Base-by-base conservation (phyloP, 768 basidiomycete species). In the Dictyophora rubrovolvata region DNA sequence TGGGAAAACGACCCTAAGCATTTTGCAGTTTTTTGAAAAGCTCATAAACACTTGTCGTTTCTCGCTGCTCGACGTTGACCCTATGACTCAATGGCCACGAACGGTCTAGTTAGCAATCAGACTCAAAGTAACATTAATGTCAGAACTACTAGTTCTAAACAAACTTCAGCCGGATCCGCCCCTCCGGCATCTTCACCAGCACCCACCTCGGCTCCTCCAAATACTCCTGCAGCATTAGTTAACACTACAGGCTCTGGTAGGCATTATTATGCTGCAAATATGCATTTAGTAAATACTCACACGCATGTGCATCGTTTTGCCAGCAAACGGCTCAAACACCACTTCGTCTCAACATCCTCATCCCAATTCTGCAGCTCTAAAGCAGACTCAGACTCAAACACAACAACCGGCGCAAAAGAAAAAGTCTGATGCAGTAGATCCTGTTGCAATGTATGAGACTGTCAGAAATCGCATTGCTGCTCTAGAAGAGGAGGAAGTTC, bases 391-490 rank as follows among this genome's bases (percentile, higher is more conserved):
- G n/a, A 50, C 60, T 2, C 63, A 70, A 60, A 55, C 66, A 52
- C 17, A 61, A 54, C 46, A 67, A 42, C 51, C 70, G 65, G 85
- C 86, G 73, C 75, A 78, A 51, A 91, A 89, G 83, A 86, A 85
- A 75, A 87, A 85, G 71, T 78, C 75, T 64, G 86, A 85, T 62
- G 85, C 84, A 20, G 80, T 88, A 56, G 90, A 93, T 74, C 89
- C 89, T 56, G 86, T 84, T 1, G 79, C 82, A 47, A 88, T 93
- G 87, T 91, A 91, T 69, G 90, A 92, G 70, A 87, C 83, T 56
- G 76, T 93, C 66, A 91, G 87, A 80, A 92, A 77, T 70, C 79
- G 89, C 69, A 93, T 93, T 72, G 89, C 91, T 5, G 89, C 88
- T 48, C 74, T 93, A 63, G 90, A 93, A 68, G 90, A 92, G 70